Evolutionary conservation across 352 stramenopile species (phyloP).

Genomic region (Phytophthora europaea): DNA sequence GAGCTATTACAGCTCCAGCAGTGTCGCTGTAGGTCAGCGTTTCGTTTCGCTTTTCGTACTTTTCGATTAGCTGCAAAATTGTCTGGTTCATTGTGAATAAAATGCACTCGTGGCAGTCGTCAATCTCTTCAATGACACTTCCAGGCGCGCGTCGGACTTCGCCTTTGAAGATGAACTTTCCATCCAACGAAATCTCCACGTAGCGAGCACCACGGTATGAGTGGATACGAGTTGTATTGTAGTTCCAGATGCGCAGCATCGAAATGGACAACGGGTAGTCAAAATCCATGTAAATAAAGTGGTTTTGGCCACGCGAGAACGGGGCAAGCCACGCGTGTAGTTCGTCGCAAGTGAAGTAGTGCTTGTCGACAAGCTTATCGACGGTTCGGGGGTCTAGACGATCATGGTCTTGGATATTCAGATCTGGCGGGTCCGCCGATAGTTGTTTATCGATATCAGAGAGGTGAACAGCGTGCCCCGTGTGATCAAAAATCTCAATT

Average conservation of each 20-base stretch:
- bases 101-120: slow-evolving; percentile 85
- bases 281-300: slow-evolving; percentile 84
- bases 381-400: slow-evolving; percentile 81
- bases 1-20: not conserved
- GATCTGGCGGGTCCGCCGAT: slow-evolving; percentile 76
- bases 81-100: slow-evolving; percentile 84
- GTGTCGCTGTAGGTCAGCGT: slow-evolving; percentile 2
- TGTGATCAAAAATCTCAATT: slow-evolving; percentile 91
- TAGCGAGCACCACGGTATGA: slow-evolving; percentile 76
- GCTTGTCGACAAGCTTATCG: slow-evolving; percentile 92
- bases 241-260: slow-evolving; percentile 92
- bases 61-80: slow-evolving; percentile 85
- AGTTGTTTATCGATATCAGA: slow-evolving; percentile 77
- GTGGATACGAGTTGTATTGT: slow-evolving; percentile 87
- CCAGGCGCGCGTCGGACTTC: slow-evolving; percentile 78
- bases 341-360: slow-evolving; percentile 90
- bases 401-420: slow-evolving; percentile 87
- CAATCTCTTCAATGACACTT: slow-evolving; percentile 64
- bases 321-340: slow-evolving; percentile 91
- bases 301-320: slow-evolving; percentile 78
- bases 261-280: slow-evolving; percentile 81
- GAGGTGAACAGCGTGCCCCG: slow-evolving; percentile 70
- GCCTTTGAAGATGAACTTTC: slow-evolving; percentile 81
- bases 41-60: slow-evolving; percentile 71
- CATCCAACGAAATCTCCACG: slow-evolving; percentile 72